phyloP scores from a whole-genome alignment of 345 rosid genomes.

The Turritis glabra region DNA sequence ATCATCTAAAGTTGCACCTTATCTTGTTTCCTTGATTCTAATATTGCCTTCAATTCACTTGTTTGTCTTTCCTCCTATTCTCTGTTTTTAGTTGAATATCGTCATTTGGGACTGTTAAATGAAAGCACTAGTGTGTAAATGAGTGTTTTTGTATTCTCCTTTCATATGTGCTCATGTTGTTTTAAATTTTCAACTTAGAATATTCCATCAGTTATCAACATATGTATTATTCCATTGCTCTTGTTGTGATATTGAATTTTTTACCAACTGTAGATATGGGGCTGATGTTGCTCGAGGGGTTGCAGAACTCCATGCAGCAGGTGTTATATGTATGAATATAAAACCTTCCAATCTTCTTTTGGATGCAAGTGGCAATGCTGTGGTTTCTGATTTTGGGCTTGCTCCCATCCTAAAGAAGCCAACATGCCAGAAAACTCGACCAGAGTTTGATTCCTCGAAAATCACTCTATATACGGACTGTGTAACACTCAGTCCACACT shows the following conservation, averaged over 20 bases:
- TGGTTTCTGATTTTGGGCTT: constrained; percentile 95
- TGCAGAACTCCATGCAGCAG: constrained; percentile 96
- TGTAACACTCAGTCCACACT: constrained; percentile 80
- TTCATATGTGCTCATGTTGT: not conserved
- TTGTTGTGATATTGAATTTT: constrained; percentile 32
- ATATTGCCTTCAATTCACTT: not conserved
- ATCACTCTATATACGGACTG: constrained; percentile 84
- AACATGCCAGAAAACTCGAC: constrained; percentile 63
- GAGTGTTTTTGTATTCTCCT: not conserved
- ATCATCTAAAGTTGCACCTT: not conserved
- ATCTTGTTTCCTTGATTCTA: not conserved
- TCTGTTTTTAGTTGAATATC: not conserved
- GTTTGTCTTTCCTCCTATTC: constrained; percentile 10
- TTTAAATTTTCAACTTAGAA: not conserved
- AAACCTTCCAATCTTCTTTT: constrained; percentile 96
- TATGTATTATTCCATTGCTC: constrained; percentile 9
- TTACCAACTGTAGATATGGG: constrained; percentile 72
- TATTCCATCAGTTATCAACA: constrained; percentile 13
- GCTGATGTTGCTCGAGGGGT: constrained; percentile 94
- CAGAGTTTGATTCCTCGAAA: constrained; percentile 65
- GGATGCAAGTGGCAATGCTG: constrained; percentile 76
- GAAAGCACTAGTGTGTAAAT: not conserved
- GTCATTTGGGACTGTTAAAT: not conserved
- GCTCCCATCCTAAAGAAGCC: constrained; percentile 92
- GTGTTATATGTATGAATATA: constrained; percentile 92